A percentile compares a stretch with the other conserved stretches of the same genome.
These are phyloP conservation scores for Phlegmacium glaucopus DNA, from an alignment of 768 basidiomycete genomes.

Conservation along the genomic window DNA sequence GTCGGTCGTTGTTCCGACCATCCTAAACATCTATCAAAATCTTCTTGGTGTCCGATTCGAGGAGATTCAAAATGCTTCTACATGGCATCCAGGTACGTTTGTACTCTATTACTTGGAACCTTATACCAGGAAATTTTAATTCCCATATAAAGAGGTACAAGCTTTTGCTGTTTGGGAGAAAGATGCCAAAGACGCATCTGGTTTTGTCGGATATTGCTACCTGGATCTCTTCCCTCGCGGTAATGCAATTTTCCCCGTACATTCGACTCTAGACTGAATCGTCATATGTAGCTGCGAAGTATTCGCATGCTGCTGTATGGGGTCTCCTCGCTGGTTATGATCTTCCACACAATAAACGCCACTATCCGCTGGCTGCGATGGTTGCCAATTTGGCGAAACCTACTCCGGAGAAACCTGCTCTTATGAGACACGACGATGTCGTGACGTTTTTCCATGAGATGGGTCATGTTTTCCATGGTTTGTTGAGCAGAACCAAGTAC, in stretches of 20 bases:
- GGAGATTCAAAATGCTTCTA: constrained; percentile 49
- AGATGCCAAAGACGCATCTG: constrained; percentile 63
- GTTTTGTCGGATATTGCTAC: constrained; percentile 82
- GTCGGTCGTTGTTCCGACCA: constrained; percentile 74
- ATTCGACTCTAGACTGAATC: constrained; percentile 1
- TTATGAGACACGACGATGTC: constrained; percentile 86
- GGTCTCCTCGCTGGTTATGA: constrained; percentile 66
- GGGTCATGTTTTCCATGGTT: constrained; percentile 70
- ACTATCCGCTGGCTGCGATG: constrained; percentile 80
- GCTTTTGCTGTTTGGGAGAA: constrained; percentile 85
- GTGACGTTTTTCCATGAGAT: constrained; percentile 94
- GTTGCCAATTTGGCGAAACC: constrained; percentile 90
- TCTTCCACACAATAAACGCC: constrained; percentile 50
- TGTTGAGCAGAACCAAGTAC: constrained; percentile 69
- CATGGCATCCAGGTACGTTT: constrained; percentile 77
- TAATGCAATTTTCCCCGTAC: constrained; percentile 23
- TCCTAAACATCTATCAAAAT: constrained; percentile 81
- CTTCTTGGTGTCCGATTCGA: constrained; percentile 76
- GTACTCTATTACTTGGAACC: not conserved
- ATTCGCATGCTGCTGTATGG: constrained; percentile 88
- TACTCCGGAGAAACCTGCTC: constrained; percentile 73
- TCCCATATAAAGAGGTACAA: constrained; percentile 60
- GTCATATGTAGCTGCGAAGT: constrained; percentile 56
- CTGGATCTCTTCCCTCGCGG: constrained; percentile 86
- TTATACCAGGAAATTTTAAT: not conserved